Base-by-base conservation (phyloP, 345 rosid species). In the Pugionium cornutum region DNA sequence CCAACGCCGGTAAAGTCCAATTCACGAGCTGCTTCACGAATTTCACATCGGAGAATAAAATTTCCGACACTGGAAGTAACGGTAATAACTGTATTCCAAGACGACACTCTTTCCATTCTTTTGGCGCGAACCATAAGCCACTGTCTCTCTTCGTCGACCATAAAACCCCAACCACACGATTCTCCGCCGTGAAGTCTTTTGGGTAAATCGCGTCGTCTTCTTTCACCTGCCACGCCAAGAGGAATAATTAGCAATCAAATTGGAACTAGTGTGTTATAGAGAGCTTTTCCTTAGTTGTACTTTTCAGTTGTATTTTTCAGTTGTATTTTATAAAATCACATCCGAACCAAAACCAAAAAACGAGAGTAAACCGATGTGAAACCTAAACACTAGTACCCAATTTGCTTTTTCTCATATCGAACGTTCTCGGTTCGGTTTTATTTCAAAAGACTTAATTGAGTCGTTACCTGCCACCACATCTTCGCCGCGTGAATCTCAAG, bases 121-220 rank as follows among this genome's bases (percentile, higher is more conserved):
- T 74, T 2, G 96, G 97, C 4, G 89, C 97, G 52, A 92, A 89
- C 98, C 98, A 89, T 41, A 92, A 86, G 44, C 82, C 89, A 44
- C 92, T 88, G 57, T 88, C 98, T 77, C 98, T 86, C 71, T 89
- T 92, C 58, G 83, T 92, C 39, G 94, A 78, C 97, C 98, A 92
- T 42, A 86, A 61, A 7, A 92, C 87, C 6, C 98, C 98, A 9
- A 89, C 89, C 46, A 89, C 75, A 45, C 89, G 83, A 78, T 92
- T 92, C 78, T 84, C 90, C 68, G 70, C 56, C 0, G 86, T 82
- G 83, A 92, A 92, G 6, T 85, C 90, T 43, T 66, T 68, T 10
- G 67, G 84, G 33, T 89, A 92, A 11, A 83, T 5, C 2, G 39
- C 6, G 32, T 62, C 90, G 2, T 66, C 83, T 73, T 84, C 90